Evolutionary conservation across 2,329 filamentous ascomycete genomes (phyloP), one percentile per base, ranked within the genome.

Genomic region (Bipolaris zeicola): DNA sequence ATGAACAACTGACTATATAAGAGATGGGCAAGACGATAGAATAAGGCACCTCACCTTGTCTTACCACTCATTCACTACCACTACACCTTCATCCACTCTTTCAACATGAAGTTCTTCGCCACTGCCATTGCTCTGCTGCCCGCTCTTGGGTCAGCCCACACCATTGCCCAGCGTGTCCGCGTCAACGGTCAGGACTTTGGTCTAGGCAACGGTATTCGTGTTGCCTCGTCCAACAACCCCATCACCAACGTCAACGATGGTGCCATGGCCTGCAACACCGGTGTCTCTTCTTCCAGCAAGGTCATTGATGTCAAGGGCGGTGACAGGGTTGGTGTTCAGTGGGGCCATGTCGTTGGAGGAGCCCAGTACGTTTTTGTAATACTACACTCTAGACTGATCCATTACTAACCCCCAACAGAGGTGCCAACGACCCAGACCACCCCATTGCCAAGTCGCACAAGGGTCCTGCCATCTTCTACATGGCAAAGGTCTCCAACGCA

Each of bases 321-420:
- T 11, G 83, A 84, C 66, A 76, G 78, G 62, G 73, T 85, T 43
- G 83, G 82, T 6, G 77, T 82, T 1, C 80, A 76, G 69, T 85
- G 80, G 77, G 81, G 82, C 39, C 83, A 85, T 64, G 76, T 84
- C 48, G 80, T 85, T 52, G 83, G 83, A 50, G 83, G 83, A 45
- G 76, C 79, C 6, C 82, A 85, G 68, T 57, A 57, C 20, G 50
- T 57, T 31, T 24, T 36, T 2, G 20, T 1, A 5, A 5, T 24
- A 2, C 13, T 14, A 24, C 3, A 37, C 5, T 20, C 22, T 5
- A 26, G 16, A 31, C 10, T 16, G 5, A 16, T 31, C 11, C n/a
- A 33, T 16, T 11, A 8, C 50, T 53, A 48, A 52, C 13, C 16
- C 5, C 11, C 6, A 10, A 28, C 10, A 57, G 55, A 53, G 78